phyloP scores from a whole-genome alignment of 225 moss, liverwort and hornwort genomes.

The Marchantia paleacea region DNA sequence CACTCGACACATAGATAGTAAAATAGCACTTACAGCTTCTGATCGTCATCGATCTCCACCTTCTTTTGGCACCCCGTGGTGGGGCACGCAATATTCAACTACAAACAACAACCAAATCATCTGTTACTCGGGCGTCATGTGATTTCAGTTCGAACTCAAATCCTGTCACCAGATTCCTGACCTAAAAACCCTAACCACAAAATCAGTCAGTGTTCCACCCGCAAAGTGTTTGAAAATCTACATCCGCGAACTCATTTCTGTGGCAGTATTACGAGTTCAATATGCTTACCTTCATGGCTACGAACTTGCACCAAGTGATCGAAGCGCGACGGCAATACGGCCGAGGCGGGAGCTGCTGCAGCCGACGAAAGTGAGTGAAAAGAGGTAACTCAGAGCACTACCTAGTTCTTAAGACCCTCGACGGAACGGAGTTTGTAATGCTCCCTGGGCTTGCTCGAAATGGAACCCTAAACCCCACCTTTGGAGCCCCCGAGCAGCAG shows the following conservation, averaged over 20 bases:
- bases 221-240: background rate
- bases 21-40: conserved; percentile 25
- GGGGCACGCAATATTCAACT: conserved; percentile 36
- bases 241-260: no score
- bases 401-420: background rate
- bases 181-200: background rate
- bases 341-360: background rate
- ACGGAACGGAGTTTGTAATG: no score
- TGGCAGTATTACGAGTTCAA: background rate
- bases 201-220: background rate
- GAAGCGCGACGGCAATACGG: background rate
- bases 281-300: background rate
- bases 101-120: background rate
- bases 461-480: background rate
- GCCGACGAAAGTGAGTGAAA: background rate
- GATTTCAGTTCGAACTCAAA: background rate
- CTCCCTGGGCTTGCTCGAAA: background rate
- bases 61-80: conserved; percentile 41
- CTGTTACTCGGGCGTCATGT: background rate
- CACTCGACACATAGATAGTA: background rate
- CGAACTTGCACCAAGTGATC: background rate
- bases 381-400: background rate
- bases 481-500: no score
- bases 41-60: conserved; percentile 37
- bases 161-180: background rate